Percentiles rank a stretch among this genome's conserved stretches.
phyloP scores from a whole-genome alignment of 345 rosid genomes.

The Camelina neglecta region DNA sequence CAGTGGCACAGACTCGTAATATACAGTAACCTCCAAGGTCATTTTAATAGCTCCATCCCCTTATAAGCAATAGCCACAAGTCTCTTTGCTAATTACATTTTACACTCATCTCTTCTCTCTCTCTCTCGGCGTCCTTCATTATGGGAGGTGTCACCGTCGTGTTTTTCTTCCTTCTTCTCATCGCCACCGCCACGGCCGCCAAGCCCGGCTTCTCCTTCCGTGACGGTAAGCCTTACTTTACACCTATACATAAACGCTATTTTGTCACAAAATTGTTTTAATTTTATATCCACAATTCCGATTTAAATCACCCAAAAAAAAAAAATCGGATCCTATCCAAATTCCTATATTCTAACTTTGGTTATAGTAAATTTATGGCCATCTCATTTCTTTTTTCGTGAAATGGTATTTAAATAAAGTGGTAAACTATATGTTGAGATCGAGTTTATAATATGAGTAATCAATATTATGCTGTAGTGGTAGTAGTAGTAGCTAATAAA shows the following conservation, averaged over 20 bases:
- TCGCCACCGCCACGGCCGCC: conserved; percentile 33
- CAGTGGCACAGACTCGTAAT: conserved; percentile 41
- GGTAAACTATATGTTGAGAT: not conserved
- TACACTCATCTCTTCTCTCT: conserved; percentile 5
- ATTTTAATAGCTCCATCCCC: conserved; percentile 1
- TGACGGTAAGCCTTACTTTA: conserved; percentile 30
- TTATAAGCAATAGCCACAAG: conserved; percentile 36
- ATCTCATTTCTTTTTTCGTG: not conserved
- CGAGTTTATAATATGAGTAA: not conserved
- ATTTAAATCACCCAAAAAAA: not conserved
- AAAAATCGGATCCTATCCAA: not conserved
- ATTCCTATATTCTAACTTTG: not conserved
- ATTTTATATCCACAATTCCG: not conserved
- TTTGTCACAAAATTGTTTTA: not conserved
- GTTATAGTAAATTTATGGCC: not conserved
- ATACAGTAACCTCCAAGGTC: conserved; percentile 12
- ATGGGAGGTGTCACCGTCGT: conserved; percentile 42
- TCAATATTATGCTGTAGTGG: not conserved
- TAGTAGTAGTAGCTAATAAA: not conserved
- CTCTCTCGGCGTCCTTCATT: conserved; percentile 11
- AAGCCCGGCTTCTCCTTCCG: conserved; percentile 29
- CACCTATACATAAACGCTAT: not conserved
- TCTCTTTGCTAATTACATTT: conserved; percentile 23
- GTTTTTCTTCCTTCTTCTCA: conserved; percentile 37
- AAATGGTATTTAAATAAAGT: not conserved